phyloP scores from a whole-genome alignment of 371 early-diverging fungal genomes.

The Choanephora cucurbitarum region DNA sequence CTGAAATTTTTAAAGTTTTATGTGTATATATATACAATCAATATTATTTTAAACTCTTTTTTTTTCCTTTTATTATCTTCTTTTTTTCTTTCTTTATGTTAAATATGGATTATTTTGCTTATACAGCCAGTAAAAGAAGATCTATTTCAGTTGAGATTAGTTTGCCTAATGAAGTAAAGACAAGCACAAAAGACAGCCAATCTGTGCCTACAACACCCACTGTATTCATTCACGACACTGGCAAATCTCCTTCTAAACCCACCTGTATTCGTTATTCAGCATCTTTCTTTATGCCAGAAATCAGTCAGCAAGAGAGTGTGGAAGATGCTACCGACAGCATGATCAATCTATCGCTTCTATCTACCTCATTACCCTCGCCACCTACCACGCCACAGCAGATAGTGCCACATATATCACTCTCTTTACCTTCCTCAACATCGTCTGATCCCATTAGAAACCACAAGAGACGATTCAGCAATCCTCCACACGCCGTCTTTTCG shows the following conservation, averaged over 20 bases:
- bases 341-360: slow-evolving; percentile 5
- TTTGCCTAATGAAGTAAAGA: background rate
- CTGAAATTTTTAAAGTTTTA: background rate
- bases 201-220: slow-evolving; percentile 17
- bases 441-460: background rate
- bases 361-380: slow-evolving; percentile 26
- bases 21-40: background rate
- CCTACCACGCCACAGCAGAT: slow-evolving; percentile 5
- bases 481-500: background rate
- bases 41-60: background rate
- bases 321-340: background rate
- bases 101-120: slow-evolving; percentile 27
- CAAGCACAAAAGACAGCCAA: background rate
- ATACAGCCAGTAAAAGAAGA: slow-evolving; percentile 11
- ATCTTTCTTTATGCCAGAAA: slow-evolving; percentile 16
- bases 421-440: slow-evolving; percentile 8
- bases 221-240: slow-evolving; percentile 17
- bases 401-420: slow-evolving; percentile 13
- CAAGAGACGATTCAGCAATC: slow-evolving; percentile 24
- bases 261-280: slow-evolving; percentile 20
- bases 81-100: slow-evolving; percentile 2
- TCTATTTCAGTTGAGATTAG: slow-evolving; percentile 8
- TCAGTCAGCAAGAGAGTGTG: background rate
- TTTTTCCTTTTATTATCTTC: slow-evolving; percentile 8
- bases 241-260: slow-evolving; percentile 16